These are phyloP conservation scores for Pinus taeda DNA, from an alignment of 75 land plant species.

Conservation along the genomic window DNA sequence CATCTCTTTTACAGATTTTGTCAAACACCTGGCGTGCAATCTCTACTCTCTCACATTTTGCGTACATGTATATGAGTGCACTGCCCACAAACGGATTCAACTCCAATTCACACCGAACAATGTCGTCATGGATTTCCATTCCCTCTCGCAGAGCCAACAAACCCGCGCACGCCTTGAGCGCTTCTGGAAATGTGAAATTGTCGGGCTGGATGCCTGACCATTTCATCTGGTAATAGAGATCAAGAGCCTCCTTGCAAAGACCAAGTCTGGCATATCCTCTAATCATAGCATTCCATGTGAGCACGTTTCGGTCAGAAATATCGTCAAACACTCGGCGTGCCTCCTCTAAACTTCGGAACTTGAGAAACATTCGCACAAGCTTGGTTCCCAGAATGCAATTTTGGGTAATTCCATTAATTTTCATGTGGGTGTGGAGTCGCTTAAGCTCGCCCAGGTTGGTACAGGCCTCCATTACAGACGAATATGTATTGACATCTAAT, in stretches of 20 bases:
- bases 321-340: constrained; percentile 5
- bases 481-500: too few species aligned
- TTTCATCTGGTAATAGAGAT: too few species aligned
- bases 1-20: constrained; percentile 5
- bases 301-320: background rate
- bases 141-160: constrained; percentile 2
- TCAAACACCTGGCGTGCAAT: constrained; percentile 18
- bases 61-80: constrained; percentile 12
- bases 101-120: constrained; percentile 13
- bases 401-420: too few species aligned
- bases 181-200: constrained; percentile 13
- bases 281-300: constrained; percentile 3
- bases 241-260: constrained; percentile 7
- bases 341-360: background rate
- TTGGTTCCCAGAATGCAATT: too few species aligned
- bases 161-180: constrained; percentile 21
- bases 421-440: too few species aligned
- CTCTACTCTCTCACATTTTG: background rate
- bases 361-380: too few species aligned
- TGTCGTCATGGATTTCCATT: constrained; percentile 10
- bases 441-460: too few species aligned
- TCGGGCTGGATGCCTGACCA: constrained; percentile 8
- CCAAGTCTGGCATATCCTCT: background rate
- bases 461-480: too few species aligned
- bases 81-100: constrained; percentile 18